Conservation (phyloP, 768 basidiomycete genomes). For the Tricholoma bakamatsutake region DNA sequence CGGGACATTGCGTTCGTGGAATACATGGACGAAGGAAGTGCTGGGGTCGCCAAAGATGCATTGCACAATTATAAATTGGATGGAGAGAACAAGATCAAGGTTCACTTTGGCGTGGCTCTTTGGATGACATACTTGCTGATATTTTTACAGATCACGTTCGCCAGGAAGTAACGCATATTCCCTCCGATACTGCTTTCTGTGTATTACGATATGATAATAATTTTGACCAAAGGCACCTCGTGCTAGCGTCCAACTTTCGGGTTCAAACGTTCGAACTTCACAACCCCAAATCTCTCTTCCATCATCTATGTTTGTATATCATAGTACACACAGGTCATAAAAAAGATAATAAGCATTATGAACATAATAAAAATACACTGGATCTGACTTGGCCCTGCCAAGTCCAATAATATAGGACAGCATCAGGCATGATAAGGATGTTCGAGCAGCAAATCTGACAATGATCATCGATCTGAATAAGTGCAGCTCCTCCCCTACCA, state of each 20-base stretch:
- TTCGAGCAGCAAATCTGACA: neutral
- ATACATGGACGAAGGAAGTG: conserved; percentile 87
- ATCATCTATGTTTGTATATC: neutral
- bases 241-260: too few relatives aligned
- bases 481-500: neutral
- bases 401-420: neutral
- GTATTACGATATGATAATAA: neutral
- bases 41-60: conserved; percentile 89
- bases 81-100: conserved; percentile 98
- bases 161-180: conserved; percentile 47
- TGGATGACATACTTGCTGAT: conserved; percentile 2
- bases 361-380: neutral
- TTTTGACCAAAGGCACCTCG: neutral
- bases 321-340: neutral
- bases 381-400: neutral
- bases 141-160: conserved; percentile 57
- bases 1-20: conserved; percentile 99
- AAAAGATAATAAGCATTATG: neutral
- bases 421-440: neutral
- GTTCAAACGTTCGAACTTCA: neutral
- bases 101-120: conserved; percentile 19
- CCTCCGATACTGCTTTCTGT: conserved; percentile 1
- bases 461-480: neutral
- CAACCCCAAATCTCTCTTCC: neutral
- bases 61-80: conserved; percentile 97